Base-by-base conservation (phyloP, 2,329 filamentous ascomycete species). In the Xylariaceae sp. region DNA sequence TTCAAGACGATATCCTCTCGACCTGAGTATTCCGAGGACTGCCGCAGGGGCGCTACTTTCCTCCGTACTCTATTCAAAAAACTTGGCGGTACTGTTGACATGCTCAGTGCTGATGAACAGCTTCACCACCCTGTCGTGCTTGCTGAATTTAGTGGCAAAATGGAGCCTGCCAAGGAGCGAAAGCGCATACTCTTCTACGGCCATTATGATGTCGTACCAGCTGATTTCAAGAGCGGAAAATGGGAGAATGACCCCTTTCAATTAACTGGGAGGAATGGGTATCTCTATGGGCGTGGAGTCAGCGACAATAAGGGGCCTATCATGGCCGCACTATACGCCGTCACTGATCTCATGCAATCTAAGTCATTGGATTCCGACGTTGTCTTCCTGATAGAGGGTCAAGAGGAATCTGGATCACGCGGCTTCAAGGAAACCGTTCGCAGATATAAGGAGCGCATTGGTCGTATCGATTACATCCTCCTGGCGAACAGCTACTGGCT, bases 401-500 rank as follows among this genome's bases (percentile, higher is more conserved):
- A 98, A 61, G 93, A 98, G 65, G 93, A 98, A 62, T 90, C 86
- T 34, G 93, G 93, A 0, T 96, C 90, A 1, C 78, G 89, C 19
- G 91, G 93, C 0, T 97, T 98, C 58, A 83, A 87, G 50, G 81
- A 91, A 53, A 87, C 88, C 0, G 83, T 98, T 13, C 79, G 76
- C 51, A 77, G 80, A 48, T 81, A 93, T 64, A 95, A 95, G 63
- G 74, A 83, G 12, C 74, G 88, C 18, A 95, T 98, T 53, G 93
- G 93, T 1, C 74, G 87, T 9, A 82, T 98, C 2, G 91, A 98
- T 64, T 97, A 93, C 72, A 93, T 98, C 41, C 70, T 98, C 24
- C 72, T 98, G 29, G 91, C 93, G 17, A 98, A 98, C 70, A 96
- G 90, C 65, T 98, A 98, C 70, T 98, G 93, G 93, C 75, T 98